Percentiles rank a stretch among this genome's conserved stretches.
phyloP scores from a whole-genome alignment of 768 basidiomycete genomes.

The Agrocybe chaxingu region DNA sequence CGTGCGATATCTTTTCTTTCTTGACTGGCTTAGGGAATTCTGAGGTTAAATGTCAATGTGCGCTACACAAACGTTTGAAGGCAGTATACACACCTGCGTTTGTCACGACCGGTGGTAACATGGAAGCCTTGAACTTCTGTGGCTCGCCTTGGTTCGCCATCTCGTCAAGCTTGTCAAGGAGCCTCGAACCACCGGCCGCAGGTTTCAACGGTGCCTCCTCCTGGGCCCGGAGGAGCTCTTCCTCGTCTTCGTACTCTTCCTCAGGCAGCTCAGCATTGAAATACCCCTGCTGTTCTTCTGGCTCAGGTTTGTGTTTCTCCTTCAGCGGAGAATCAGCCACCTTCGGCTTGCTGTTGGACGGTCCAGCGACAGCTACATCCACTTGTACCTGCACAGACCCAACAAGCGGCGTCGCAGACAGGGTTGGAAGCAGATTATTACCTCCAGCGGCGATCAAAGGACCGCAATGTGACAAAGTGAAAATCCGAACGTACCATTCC shows the following conservation, averaged over 20 bases:
- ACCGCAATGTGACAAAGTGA: no score
- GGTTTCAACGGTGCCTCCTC: not conserved
- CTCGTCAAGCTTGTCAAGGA: no score
- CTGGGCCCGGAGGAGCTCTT: not conserved
- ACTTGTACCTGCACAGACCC: no score
- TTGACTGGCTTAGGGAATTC: slow-evolving; percentile 3
- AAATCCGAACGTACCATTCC: no score
- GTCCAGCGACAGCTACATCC: not conserved
- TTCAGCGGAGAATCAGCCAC: not conserved
- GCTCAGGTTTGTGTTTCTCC: not conserved
- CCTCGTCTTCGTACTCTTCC: slow-evolving; percentile 4
- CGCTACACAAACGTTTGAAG: not conserved
- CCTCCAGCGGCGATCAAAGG: no score
- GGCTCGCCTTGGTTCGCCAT: no score
- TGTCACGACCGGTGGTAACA: no score
- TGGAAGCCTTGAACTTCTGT: no score
- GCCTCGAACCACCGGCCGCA: not conserved
- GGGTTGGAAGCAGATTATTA: no score
- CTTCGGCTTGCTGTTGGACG: no score
- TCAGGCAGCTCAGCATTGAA: not conserved
- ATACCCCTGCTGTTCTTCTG: not conserved
- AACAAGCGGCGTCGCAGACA: no score
- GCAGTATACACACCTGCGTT: not conserved
- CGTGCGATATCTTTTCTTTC: not conserved
- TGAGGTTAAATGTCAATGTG: not conserved